Evolutionary conservation across 139 green algal genomes (phyloP).

Genomic region (Tetraselmis chui): DNA sequence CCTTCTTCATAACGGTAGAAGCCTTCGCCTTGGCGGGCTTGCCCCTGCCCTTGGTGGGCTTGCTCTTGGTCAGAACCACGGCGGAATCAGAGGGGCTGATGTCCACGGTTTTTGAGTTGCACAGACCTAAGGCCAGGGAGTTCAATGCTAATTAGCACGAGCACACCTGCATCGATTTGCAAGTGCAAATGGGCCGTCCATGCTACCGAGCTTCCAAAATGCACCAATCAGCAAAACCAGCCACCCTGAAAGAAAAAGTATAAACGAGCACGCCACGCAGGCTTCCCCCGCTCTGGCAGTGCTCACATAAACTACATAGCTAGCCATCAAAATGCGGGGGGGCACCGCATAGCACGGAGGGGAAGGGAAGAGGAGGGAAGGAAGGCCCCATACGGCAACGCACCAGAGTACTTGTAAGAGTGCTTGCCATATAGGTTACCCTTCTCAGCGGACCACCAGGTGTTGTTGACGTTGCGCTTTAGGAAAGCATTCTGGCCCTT

Average conservation of each 20-base stretch:
- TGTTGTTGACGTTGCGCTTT: not conserved
- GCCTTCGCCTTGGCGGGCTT: slow-evolving; percentile 25
- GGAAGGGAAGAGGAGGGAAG: not conserved
- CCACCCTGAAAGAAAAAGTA: no score
- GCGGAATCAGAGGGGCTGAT: not conserved
- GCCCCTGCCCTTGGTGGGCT: not conserved
- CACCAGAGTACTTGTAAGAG: not conserved
- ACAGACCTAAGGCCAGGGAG: not conserved
- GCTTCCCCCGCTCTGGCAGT: no score
- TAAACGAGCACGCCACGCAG: no score
- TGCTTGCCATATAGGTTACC: not conserved
- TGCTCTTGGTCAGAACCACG: not conserved
- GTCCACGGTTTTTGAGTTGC: not conserved
- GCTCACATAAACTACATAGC: no score
- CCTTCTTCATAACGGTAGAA: slow-evolving; percentile 33
- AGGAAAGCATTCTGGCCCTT: not conserved
- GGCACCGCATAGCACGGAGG: no score
- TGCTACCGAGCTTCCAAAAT: no score
- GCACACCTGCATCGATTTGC: no score
- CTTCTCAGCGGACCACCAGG: not conserved
- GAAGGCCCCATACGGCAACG: no score
- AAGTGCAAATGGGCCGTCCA: no score
- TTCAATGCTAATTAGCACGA: no score
- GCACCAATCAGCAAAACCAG: no score
- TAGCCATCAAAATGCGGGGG: no score